Percentiles rank a stretch among this genome's conserved stretches.
These are phyloP conservation scores for Bifiguratus adelaidae DNA, from an alignment of 192 early-diverging fungal species.

Conservation along the genomic window DNA sequence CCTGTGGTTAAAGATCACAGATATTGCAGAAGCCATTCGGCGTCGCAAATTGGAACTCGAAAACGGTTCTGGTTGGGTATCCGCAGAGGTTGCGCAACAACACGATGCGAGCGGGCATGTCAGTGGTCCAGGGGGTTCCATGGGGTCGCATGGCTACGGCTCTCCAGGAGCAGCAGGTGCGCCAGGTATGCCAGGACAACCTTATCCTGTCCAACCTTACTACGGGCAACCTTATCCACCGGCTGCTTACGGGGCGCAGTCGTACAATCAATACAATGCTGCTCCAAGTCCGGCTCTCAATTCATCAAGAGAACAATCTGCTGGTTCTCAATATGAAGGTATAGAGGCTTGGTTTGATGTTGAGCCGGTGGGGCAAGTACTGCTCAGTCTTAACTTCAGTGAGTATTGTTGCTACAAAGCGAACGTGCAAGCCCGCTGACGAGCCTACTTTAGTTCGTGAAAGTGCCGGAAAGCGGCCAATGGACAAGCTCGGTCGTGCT, in stretches of 20 bases:
- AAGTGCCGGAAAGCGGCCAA: slow-evolving; percentile 34
- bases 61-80: slow-evolving; percentile 38
- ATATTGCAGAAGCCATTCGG: slow-evolving; percentile 81
- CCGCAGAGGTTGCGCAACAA: slow-evolving; percentile 21
- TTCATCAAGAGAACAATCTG: no score
- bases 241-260: no score
- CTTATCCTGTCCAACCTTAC: background rate
- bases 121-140: no score
- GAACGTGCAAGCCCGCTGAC: no score
- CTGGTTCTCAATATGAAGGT: slow-evolving; percentile 39
- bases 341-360: slow-evolving; percentile 83
- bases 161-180: no score
- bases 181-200: no score
- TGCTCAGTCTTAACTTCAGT: slow-evolving; percentile 80
- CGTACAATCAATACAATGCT: no score
- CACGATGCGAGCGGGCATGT: background rate
- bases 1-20: slow-evolving; percentile 89
- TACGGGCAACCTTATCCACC: no score
- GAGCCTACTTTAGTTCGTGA: slow-evolving; percentile 42
- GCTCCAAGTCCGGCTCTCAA: no score
- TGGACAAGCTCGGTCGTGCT: slow-evolving; percentile 58
- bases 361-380: slow-evolving; percentile 87
- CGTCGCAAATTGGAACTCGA: slow-evolving; percentile 58
- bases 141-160: no score
- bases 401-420: slow-evolving; percentile 8